Conservation (phyloP, 2,329 filamentous ascomycete species). For the Talaromyces sp. region DNA sequence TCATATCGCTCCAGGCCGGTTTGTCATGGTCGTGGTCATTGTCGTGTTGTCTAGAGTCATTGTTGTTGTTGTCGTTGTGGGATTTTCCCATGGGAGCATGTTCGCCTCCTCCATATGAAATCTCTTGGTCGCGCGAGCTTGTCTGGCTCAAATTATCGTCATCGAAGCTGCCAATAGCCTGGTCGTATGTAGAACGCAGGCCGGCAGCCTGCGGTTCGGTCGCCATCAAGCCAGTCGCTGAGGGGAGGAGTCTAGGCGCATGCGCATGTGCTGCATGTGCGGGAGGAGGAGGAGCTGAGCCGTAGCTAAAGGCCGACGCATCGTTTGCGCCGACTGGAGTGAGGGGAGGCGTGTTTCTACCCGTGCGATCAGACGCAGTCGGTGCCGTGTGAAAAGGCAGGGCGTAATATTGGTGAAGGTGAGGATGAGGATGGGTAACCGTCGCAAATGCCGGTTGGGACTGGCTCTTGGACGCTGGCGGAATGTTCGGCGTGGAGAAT, state of each 20-base stretch:
- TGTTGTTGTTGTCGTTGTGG: slow-evolving; percentile 14
- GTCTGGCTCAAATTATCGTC: slow-evolving; percentile 33
- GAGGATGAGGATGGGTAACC: background rate
- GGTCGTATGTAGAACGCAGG: slow-evolving; percentile 23
- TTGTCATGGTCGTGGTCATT: slow-evolving; percentile 57
- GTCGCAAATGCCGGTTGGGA: background rate
- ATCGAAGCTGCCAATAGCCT: slow-evolving; percentile 20
- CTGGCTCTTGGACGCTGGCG: background rate
- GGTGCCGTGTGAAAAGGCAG: background rate
- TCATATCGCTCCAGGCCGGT: slow-evolving; percentile 73
- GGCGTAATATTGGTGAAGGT: background rate
- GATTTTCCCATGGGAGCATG: slow-evolving; percentile 16
- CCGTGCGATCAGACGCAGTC: background rate
- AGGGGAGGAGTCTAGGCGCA: slow-evolving; percentile 1
- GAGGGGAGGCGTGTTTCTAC: background rate
- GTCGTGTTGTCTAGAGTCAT: slow-evolving; percentile 30
- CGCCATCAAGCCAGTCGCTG: slow-evolving; percentile 35
- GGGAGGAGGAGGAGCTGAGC: slow-evolving; percentile 16
- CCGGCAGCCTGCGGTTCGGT: slow-evolving; percentile 28
- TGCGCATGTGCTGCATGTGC: slow-evolving; percentile 3
- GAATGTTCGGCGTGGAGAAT: background rate
- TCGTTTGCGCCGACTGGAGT: slow-evolving; percentile 20
- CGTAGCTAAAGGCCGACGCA: slow-evolving; percentile 29
- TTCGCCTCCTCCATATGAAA: slow-evolving; percentile 8
- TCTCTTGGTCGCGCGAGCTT: slow-evolving; percentile 29